Conservation (phyloP, 2,329 filamentous ascomycete species). For the Colletotrichum sp. region DNA sequence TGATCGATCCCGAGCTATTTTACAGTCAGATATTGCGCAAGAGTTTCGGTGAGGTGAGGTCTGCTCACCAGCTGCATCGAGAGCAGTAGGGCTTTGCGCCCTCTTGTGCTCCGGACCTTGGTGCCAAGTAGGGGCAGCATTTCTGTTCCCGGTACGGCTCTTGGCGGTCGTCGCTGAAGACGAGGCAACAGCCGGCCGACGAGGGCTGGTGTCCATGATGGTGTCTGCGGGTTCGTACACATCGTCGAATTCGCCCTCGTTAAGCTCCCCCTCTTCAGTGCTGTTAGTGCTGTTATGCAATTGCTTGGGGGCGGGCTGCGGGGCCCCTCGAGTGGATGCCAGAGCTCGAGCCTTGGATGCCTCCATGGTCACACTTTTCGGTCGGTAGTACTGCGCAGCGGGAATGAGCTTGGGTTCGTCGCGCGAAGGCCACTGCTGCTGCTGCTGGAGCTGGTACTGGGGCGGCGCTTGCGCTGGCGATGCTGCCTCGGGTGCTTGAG, state of each 20-base stretch:
- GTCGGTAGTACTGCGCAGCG: conserved; percentile 19
- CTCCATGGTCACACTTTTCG: conserved; percentile 22
- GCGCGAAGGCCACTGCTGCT: conserved; percentile 5
- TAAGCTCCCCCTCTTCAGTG: conserved; percentile 75
- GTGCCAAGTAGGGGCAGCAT: neutral
- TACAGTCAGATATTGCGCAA: neutral
- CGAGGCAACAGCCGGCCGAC: neutral
- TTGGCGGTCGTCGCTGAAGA: neutral
- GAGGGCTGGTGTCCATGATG: neutral
- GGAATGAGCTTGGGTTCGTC: conserved; percentile 21
- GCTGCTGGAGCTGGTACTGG: neutral
- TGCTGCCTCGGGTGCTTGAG: neutral
- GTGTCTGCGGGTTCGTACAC: conserved; percentile 49
- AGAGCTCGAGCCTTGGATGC: neutral
- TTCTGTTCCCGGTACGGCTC: neutral
- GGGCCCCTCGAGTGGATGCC: neutral
- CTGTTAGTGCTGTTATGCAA: conserved; percentile 12
- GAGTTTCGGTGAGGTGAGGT: neutral
- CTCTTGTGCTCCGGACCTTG: neutral
- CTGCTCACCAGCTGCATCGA: neutral
- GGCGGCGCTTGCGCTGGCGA: neutral
- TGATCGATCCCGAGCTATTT: conserved; percentile 46
- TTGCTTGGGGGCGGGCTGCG: neutral
- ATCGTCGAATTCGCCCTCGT: conserved; percentile 68
- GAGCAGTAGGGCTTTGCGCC: neutral